Evolutionary conservation across 75 land plant genomes (phyloP).

Genomic region (Sequoiadendron giganteum): DNA sequence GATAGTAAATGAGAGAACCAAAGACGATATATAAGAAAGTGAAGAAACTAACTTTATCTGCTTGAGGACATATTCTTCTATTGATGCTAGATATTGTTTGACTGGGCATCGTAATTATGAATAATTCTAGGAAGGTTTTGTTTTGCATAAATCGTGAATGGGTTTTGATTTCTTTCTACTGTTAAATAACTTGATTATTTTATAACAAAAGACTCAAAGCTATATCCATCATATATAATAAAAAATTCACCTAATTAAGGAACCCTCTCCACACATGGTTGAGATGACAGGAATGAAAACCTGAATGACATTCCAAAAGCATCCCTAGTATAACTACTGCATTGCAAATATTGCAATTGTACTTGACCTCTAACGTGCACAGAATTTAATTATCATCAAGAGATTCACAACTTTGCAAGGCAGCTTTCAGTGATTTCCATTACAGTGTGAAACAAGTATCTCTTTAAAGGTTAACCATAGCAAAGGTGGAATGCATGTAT

Average conservation of each 20-base stretch:
- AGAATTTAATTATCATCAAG: background rate
- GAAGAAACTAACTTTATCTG: background rate
- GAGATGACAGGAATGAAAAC: background rate
- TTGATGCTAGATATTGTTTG: slow-evolving; percentile 1
- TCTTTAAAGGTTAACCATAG: background rate
- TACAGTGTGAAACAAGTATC: background rate
- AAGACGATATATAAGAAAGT: background rate
- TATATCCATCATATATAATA: background rate
- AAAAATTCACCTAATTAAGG: background rate
- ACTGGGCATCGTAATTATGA: background rate
- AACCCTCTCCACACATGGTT: background rate
- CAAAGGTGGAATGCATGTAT: background rate
- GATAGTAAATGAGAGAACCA: background rate
- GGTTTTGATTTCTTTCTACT: background rate
- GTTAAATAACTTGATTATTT: background rate
- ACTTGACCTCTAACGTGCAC: background rate
- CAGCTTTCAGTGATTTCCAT: background rate
- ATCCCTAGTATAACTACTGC: background rate
- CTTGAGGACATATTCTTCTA: background rate
- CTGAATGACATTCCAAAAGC: background rate
- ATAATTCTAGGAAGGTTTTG: background rate
- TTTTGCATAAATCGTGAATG: background rate
- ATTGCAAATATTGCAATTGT: background rate
- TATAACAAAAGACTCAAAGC: background rate
- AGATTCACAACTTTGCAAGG: background rate